phyloP scores from a whole-genome alignment of 257 asterid genomes.

The Solanum peruvianum region DNA sequence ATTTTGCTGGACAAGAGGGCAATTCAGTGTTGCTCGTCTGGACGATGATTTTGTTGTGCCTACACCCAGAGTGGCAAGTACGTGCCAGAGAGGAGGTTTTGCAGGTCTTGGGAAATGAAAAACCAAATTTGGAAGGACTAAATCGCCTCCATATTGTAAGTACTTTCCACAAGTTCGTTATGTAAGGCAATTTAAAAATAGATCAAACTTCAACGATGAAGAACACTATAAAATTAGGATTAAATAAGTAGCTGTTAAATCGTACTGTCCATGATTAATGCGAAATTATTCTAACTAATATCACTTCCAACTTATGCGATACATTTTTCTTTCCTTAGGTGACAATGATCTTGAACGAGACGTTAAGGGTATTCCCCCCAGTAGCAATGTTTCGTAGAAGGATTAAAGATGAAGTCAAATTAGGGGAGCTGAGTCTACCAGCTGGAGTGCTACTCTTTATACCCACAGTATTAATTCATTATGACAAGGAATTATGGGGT shows the following conservation, averaged over 20 bases:
- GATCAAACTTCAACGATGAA: neutral
- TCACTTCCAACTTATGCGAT: neutral
- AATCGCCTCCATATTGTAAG: slow-evolving; percentile 21
- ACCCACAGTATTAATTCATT: slow-evolving; percentile 14
- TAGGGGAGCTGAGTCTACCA: slow-evolving; percentile 12
- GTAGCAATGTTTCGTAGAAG: neutral
- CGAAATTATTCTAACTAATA: neutral
- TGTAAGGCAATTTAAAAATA: neutral
- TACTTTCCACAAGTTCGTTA: neutral
- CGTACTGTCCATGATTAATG: neutral
- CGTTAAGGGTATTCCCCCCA: slow-evolving; percentile 22
- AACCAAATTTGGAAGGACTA: slow-evolving; percentile 12
- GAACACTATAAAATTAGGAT: neutral
- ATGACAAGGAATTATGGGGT: slow-evolving; percentile 21
- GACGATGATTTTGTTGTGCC: slow-evolving; percentile 34
- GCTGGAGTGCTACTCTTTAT: slow-evolving; percentile 1
- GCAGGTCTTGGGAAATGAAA: slow-evolving; percentile 14
- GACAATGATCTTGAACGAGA: slow-evolving; percentile 23
- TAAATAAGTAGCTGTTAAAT: neutral
- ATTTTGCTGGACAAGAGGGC: slow-evolving; percentile 49
- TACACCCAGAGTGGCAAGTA: slow-evolving; percentile 20
- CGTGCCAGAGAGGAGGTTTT: slow-evolving; percentile 24
- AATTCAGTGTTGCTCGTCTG: slow-evolving; percentile 37
- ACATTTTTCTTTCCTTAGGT: slow-evolving; percentile 3
- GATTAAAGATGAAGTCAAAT: slow-evolving; percentile 1